Conservation (phyloP, 2,329 filamentous ascomycete genomes). For the Lasiodiplodia sp. region DNA sequence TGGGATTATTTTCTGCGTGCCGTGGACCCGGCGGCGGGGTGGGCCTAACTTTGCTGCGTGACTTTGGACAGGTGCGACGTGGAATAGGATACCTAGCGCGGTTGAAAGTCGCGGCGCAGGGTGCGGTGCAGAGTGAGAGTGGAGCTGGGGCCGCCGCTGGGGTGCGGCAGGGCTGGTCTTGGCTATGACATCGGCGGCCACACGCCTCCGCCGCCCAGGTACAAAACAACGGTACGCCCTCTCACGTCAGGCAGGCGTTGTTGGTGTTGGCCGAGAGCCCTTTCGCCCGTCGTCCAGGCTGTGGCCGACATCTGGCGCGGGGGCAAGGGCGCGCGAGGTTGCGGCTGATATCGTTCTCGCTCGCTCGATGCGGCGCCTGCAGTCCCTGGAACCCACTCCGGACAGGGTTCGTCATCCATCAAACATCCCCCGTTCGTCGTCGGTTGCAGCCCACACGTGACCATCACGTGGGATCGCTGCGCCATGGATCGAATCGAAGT, state of each 20-base stretch:
- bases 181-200: conserved; percentile 8
- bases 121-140: neutral
- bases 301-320: neutral
- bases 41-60: conserved; percentile 19
- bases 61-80: conserved; percentile 6
- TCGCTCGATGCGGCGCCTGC: neutral
- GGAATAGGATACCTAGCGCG: conserved; percentile 19
- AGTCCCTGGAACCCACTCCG: neutral
- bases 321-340: neutral
- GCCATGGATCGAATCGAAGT: neutral
- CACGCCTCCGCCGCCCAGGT: neutral
- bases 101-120: conserved; percentile 6
- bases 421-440: neutral
- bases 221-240: neutral
- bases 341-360: neutral
- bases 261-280: neutral
- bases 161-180: conserved; percentile 10
- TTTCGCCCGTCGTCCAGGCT: neutral
- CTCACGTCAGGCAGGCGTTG: neutral
- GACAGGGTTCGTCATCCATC: conserved; percentile 6
- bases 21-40: conserved; percentile 13
- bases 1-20: neutral
- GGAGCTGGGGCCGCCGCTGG: conserved; percentile 16
- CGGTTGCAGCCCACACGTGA: conserved; percentile 15
- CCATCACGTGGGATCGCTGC: neutral